Base-by-base conservation (phyloP, 495 filamentous ascomycete species). In the Tuber borchii region DNA sequence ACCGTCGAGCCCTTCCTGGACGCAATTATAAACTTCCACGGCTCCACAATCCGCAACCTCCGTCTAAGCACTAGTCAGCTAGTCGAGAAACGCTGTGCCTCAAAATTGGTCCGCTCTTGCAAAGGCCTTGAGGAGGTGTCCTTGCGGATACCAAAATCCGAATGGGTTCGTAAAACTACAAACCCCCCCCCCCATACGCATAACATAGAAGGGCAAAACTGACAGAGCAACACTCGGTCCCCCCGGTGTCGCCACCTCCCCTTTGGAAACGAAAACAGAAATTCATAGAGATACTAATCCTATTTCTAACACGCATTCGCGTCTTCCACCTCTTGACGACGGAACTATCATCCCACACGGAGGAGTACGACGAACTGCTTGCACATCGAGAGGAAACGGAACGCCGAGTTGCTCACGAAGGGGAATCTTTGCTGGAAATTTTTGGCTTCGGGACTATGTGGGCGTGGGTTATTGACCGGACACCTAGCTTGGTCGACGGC, bases 71-170 rank as follows among this genome's bases (percentile, higher is more conserved):
- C 72, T 8, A 72, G 78, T 22, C 78, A 77, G 70, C 26, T 40
- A 56, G 56, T 76, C 20, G 76, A 79, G 34, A 72, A 65, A 48
- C 48, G 71, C 22, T 65, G 71, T 44, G 73, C 72, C 37, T 75
- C 73, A 26, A 75, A 71, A 69, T 22, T 79, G 40, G 78, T 79
- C 39, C 70, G 70, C 37, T 48, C 78, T 26, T 79, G 78, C 19
- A 56, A 77, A 12, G 34, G 40, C 1, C 40, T 79, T 17, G 73
- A 79, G 73, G 78, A 79, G 48, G n/a, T 79, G 19, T 77, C 61
- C 2, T 79, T 79, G 72, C 73, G 72, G 39, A 79, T 79, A 71
- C 2, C 65, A 16, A 77, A 75, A 39, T 79, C 73, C 56, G 73
- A 79, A 45, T 79, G 78, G 77, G 77, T 79, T 78, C 45, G 65